Percentiles rank a stretch among this genome's conserved stretches.
phyloP scores from a whole-genome alignment of 75 land plant genomes.

The Pinus taeda region DNA sequence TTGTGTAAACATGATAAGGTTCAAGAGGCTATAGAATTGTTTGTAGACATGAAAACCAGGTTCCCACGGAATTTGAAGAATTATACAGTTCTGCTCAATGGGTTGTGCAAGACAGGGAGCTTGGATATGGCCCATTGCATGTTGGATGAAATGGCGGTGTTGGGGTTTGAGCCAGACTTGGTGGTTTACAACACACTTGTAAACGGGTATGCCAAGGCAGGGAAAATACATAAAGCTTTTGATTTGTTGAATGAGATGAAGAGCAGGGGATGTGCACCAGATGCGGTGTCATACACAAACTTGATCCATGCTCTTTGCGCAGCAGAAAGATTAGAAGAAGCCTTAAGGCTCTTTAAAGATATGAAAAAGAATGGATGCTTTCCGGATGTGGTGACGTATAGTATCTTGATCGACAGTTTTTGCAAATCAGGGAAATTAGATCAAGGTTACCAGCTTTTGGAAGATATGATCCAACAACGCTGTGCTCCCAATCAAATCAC shows the following conservation, averaged over 20 bases:
- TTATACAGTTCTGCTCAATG: constrained; percentile 66
- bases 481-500: constrained; percentile 39
- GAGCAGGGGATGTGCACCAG: constrained; percentile 44
- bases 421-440: constrained; percentile 50
- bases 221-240: constrained; percentile 54
- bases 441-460: constrained; percentile 47
- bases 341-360: constrained; percentile 43
- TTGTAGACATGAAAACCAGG: constrained; percentile 48
- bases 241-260: constrained; percentile 57
- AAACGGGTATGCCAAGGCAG: constrained; percentile 46
- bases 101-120: constrained; percentile 74
- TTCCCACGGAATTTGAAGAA: constrained; percentile 48
- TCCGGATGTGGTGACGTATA: constrained; percentile 61
- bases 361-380: constrained; percentile 46
- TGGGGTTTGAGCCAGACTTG: constrained; percentile 61
- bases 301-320: constrained; percentile 65
- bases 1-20: constrained; percentile 58
- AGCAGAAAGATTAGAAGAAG: constrained; percentile 49
- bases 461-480: constrained; percentile 46
- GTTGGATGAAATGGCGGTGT: constrained; percentile 57
- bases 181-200: constrained; percentile 71
- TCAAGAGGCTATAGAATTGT: constrained; percentile 53
- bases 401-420: constrained; percentile 60
- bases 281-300: constrained; percentile 43
- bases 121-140: constrained; percentile 62